phyloP scores from a whole-genome alignment of 495 filamentous ascomycete species.

The Talaromyces liani region DNA sequence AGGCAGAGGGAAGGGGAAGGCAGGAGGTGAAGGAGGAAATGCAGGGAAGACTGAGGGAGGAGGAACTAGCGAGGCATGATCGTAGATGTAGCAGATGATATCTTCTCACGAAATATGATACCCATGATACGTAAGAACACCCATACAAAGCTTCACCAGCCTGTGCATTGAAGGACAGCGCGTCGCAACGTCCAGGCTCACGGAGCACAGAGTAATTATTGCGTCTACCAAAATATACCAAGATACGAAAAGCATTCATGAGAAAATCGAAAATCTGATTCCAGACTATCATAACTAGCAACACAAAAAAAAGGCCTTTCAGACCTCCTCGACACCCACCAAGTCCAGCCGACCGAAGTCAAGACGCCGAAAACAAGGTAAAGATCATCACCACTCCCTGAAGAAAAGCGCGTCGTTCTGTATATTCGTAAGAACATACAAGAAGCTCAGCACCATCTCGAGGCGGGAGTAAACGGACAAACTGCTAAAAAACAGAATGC shows the following conservation, averaged over 20 bases:
- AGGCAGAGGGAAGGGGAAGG: constrained; percentile 9
- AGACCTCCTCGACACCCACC: constrained; percentile 66
- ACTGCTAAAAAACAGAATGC: constrained; percentile 15
- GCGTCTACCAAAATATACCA: too few species aligned
- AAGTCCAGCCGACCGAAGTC: constrained; percentile 57
- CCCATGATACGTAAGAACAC: neutral
- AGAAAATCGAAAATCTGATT: neutral
- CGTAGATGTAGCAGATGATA: constrained; percentile 10
- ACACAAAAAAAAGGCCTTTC: constrained; percentile 43
- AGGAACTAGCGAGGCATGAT: neutral
- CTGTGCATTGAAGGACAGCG: too few species aligned
- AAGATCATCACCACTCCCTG: constrained; percentile 71
- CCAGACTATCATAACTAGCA: neutral
- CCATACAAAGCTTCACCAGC: neutral
- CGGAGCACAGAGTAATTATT: too few species aligned
- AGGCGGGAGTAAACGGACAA: constrained; percentile 43
- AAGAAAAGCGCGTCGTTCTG: constrained; percentile 20
- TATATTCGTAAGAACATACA: constrained; percentile 18
- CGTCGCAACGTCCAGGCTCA: too few species aligned
- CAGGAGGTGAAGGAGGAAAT: constrained; percentile 26
- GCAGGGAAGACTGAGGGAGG: neutral
- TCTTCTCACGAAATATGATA: constrained; percentile 2
- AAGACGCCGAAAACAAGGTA: constrained; percentile 47
- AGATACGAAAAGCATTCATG: too few species aligned
- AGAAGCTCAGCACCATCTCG: constrained; percentile 20